phyloP scores from a whole-genome alignment of 73 alveolate species.

The Paramecium tetraurelia region DNA sequence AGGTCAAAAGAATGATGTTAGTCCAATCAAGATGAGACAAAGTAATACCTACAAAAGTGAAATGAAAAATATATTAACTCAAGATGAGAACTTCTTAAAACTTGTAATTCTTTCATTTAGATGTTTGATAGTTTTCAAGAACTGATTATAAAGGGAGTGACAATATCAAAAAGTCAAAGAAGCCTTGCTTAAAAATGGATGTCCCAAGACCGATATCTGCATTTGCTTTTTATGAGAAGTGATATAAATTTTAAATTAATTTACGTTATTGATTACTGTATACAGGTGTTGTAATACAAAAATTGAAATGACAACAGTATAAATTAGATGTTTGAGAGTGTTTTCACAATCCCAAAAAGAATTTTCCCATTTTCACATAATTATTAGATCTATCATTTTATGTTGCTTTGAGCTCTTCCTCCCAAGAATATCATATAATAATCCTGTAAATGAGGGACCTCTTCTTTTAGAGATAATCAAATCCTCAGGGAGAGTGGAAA shows the following conservation, averaged over 20 bases:
- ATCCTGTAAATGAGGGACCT: neutral
- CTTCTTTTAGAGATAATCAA: neutral
- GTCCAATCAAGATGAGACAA: neutral
- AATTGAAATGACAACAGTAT: neutral
- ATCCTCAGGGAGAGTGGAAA: neutral
- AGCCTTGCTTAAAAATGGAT: neutral
- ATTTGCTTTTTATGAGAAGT: neutral
- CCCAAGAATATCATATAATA: neutral
- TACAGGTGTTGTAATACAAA: neutral
- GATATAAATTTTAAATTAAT: slow-evolving; percentile 12
- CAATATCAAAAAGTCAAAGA: neutral
- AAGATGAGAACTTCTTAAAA: neutral
- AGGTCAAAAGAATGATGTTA: neutral
- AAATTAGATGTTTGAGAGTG: neutral
- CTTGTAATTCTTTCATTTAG: neutral
- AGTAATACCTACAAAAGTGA: slow-evolving; percentile 21
- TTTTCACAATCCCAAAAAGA: neutral
- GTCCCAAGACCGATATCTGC: slow-evolving; percentile 26
- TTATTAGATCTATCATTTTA: neutral
- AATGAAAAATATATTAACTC: neutral
- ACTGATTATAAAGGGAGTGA: slow-evolving; percentile 25
- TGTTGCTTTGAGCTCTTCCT: neutral
- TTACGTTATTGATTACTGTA: neutral
- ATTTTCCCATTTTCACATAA: neutral
- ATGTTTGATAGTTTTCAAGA: neutral